Base-by-base conservation (phyloP, 495 filamentous ascomycete species). In the Rostrohypoxylon terebratum region DNA sequence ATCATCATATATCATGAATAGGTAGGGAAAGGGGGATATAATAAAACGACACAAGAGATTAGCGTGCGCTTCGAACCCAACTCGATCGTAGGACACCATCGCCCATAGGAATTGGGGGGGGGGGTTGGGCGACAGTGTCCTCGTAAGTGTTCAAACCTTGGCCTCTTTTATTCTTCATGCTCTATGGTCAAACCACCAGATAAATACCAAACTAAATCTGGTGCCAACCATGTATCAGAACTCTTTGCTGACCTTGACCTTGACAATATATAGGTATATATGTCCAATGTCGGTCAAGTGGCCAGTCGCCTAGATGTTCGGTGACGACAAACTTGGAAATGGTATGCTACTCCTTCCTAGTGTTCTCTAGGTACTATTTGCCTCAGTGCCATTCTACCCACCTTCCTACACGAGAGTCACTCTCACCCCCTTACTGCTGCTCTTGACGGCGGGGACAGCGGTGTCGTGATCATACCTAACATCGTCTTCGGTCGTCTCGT, bases 401-500 rank as follows among this genome's bases (percentile, higher is more conserved):
- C 36, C 20, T 23, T 25, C 6, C 20, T 64, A 74, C 16, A 61
- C 34, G n/a, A 77, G 51, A 6, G 76, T 54, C n/a, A 66, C 75
- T 44, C 73, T 60, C n/a, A 77, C 70, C 0, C 75, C 75, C 63
- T 76, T 77, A 20, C 65, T 73, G 1, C 42, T 64, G 25, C 18
- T 25, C 38, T 48, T 73, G n/a, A 63, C 4, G 25, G 31, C 8
- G 28, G 69, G 40, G 10, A 76, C 57, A 6, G 66, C 14, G 47
- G 76, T 36, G 33, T 77, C 74, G 44, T 77, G 55, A 21, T 78
- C 62, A 18, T 67, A 75, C 44, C 14, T 44, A 3, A 75, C 59
- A 45, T 78, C 76, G 3, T 71, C 75, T 34, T 64, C 65, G 10
- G 69, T 73, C 6, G 74, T 78, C 54, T 78, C 73, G 20, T 61